These are phyloP conservation scores for Cucurbita ficifolia DNA, from an alignment of 306 rosid species.

Conservation along the genomic window DNA sequence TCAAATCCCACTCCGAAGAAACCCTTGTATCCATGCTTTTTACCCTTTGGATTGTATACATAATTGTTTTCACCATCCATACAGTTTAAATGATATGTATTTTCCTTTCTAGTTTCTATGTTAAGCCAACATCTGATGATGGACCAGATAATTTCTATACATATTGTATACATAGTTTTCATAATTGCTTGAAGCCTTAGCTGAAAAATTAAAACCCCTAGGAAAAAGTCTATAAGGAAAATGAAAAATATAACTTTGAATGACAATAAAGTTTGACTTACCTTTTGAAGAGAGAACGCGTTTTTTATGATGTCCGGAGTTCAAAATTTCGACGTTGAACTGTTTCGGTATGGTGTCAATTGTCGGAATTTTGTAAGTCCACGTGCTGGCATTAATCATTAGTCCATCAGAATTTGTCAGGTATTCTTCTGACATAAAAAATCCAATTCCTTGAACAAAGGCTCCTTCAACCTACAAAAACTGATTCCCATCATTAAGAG, in stretches of 20 bases:
- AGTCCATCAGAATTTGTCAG: conserved; percentile 44
- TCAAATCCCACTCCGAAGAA: background rate
- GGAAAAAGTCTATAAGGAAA: background rate
- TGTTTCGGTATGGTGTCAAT: conserved; percentile 68
- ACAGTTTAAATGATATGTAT: background rate
- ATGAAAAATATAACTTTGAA: background rate
- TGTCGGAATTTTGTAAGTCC: conserved; percentile 84
- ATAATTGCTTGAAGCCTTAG: background rate
- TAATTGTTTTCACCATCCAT: background rate
- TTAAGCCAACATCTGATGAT: background rate
- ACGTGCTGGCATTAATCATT: conserved; percentile 56
- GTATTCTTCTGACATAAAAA: conserved; percentile 85
- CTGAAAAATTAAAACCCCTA: too few species aligned
- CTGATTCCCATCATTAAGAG: background rate
- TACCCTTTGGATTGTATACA: background rate
- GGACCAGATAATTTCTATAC: background rate
- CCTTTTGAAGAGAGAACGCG: conserved; percentile 93
- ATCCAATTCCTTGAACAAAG: conserved; percentile 89
- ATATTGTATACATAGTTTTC: background rate
- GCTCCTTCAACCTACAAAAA: conserved; percentile 86
- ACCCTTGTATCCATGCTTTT: background rate
- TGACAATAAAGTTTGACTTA: conserved; percentile 7
- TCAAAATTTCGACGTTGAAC: conserved; percentile 70
- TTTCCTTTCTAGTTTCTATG: background rate
- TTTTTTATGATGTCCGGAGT: conserved; percentile 57